phyloP scores from a whole-genome alignment of 257 asterid genomes.

The Cordia subcordata region DNA sequence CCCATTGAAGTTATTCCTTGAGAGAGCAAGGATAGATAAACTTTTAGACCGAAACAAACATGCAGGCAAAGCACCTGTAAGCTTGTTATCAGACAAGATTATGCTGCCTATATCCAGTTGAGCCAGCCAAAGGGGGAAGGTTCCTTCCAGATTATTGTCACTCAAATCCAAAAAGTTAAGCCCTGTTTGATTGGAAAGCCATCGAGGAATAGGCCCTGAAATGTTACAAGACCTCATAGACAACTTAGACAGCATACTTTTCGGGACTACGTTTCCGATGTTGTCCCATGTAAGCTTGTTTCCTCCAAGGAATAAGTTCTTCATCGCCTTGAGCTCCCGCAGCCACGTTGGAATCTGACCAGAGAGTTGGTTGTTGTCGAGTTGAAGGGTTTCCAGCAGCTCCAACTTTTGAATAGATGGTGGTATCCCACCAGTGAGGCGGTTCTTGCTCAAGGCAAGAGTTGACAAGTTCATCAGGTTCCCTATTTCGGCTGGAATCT shows the following conservation, averaged over 20 bases:
- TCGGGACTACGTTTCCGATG: slow-evolving; percentile 18
- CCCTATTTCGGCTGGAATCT: slow-evolving; percentile 21
- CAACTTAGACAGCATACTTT: slow-evolving; percentile 17
- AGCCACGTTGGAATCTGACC: slow-evolving; percentile 28
- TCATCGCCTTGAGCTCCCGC: slow-evolving; percentile 14
- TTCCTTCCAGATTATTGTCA: slow-evolving; percentile 4
- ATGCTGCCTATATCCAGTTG: neutral
- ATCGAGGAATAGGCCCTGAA: slow-evolving; percentile 16
- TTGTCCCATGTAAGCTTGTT: slow-evolving; percentile 18
- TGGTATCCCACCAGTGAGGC: slow-evolving; percentile 24
- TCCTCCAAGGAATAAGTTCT: slow-evolving; percentile 25
- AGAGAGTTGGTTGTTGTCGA: slow-evolving; percentile 21
- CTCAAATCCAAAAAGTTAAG: slow-evolving; percentile 32
- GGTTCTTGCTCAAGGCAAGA: slow-evolving; percentile 27
- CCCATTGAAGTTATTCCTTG: neutral
- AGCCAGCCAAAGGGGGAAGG: neutral
- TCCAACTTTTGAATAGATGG: slow-evolving; percentile 15
- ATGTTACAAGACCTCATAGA: slow-evolving; percentile 26
- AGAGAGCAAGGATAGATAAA: neutral
- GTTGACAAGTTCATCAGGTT: slow-evolving; percentile 20
- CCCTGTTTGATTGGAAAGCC: slow-evolving; percentile 22
- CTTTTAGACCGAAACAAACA: neutral
- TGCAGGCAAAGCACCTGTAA: neutral
- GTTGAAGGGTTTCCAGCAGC: slow-evolving; percentile 17
- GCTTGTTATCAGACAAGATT: neutral